Base-by-base conservation (phyloP, 2,329 filamentous ascomycete species). In the Myriosclerotinia curreyana region DNA sequence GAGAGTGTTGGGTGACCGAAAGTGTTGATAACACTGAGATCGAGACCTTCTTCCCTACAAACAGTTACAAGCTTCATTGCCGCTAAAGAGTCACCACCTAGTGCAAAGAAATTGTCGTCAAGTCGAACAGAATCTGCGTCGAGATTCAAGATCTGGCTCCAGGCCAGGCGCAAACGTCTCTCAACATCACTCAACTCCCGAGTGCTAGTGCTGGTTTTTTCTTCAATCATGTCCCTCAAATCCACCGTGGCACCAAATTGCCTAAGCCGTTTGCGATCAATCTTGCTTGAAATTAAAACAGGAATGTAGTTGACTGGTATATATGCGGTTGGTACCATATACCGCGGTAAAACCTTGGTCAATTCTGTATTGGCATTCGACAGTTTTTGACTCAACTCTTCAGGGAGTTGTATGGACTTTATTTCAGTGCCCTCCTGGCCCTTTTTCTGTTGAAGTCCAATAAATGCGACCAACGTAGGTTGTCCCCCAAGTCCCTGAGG, bases 51-150 rank as follows among this genome's bases (percentile, higher is more conserved):
- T 9, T 64, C 65, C 50, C 70, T 62, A 34, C 69, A 68, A n/a
- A 51, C 74, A 22, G 80, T 77, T 0, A 83, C 81, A 5, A 83
- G 67, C 59, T 78, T 80, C 73, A 79, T 79, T 1, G 75, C 75
- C 11, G 68, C 61, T 0, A 77, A 66, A 1, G 74, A 76, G 60
- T 76, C 75, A 12, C 76, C 76, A 28, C 75, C 75, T 0, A 77
- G 67, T 8, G 66, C 67, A 65, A 77, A 77, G 71, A 80, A 80
- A 66, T 75, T 79, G 52, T 76, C 75, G 34, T 66, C 60, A 25
- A 54, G 50, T 31, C 49, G 55, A 40, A 71, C 69, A 2, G 65
- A 65, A 31, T 66, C 61, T 38, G 55, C 46, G 8, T 67, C 58
- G 6, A 71, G 64, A 44, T 67, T 66, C 22, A 71, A 62, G 9